Evolutionary conservation across 1,139 yeast genomes (phyloP).

Genomic region (Hyphopichia burtonii): DNA sequence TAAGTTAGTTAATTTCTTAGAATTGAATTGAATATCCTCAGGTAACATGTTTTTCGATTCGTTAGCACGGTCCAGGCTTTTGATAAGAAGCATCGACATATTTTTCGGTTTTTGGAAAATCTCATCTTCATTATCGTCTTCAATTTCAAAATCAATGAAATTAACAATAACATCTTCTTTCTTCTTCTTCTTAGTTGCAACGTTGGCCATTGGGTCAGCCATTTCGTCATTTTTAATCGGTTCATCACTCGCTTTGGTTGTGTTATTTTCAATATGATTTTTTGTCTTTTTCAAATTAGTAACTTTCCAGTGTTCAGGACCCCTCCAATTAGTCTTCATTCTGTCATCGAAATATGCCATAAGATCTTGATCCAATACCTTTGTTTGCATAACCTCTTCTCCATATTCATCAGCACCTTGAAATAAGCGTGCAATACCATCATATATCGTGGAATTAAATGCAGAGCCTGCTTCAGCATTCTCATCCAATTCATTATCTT

Average conservation of each 20-base stretch:
- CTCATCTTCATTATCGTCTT: conserved; percentile 37
- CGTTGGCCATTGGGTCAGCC: conserved; percentile 6
- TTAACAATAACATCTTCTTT: conserved; percentile 44
- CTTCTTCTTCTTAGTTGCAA: conserved; percentile 21
- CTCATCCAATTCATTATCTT: conserved; percentile 9
- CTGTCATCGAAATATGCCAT: conserved; percentile 79
- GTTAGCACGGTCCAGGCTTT: conserved; percentile 24
- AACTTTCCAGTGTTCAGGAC: conserved; percentile 94
- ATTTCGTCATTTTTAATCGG: conserved; percentile 10
- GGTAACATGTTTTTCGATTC: conserved; percentile 55
- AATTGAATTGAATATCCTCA: conserved; percentile 69
- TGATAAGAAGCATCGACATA: conserved; percentile 25
- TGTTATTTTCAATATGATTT: conserved; percentile 3
- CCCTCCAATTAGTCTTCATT: conserved; percentile 76
- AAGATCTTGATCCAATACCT: conserved; percentile 61
- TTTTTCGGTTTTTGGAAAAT: conserved; percentile 53
- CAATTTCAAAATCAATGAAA: conserved; percentile 45
- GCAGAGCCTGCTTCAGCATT: conserved; percentile 11
- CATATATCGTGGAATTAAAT: conserved; percentile 4
- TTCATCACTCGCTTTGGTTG: conserved; percentile 8
- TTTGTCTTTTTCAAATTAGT: conserved; percentile 46
- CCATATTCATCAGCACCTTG: conserved; percentile 12
- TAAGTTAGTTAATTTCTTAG: conserved; percentile 63
- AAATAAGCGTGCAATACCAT: conserved; percentile 5
- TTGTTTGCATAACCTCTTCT: conserved; percentile 11